phyloP scores from a whole-genome alignment of 345 rosid genomes.

The Gossypioides kirkii region DNA sequence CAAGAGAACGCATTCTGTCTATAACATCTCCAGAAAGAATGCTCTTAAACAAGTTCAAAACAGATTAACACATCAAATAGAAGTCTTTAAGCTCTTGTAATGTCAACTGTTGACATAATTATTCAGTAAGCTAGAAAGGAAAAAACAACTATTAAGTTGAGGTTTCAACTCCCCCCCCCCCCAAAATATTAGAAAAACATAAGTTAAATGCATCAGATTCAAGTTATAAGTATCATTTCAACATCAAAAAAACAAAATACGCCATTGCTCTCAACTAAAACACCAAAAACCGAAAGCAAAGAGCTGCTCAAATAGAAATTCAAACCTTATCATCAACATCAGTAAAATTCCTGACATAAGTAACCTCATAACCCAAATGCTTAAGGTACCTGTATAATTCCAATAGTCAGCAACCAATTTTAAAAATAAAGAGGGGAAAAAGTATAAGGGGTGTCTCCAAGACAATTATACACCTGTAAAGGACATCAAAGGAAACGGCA shows the following conservation, averaged over 20 bases:
- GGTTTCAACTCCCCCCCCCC: background rate
- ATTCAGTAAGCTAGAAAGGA: background rate
- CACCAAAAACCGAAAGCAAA: background rate
- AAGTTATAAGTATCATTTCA: background rate
- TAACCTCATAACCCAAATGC: slow-evolving; percentile 68
- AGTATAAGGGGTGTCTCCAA: background rate
- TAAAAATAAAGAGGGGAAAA: background rate
- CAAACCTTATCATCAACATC: slow-evolving; percentile 92
- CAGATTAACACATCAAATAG: background rate
- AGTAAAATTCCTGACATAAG: slow-evolving; percentile 75
- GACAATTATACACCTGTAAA: slow-evolving; percentile 41
- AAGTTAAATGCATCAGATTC: background rate
- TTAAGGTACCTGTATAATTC: slow-evolving; percentile 55
- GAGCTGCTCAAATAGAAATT: background rate
- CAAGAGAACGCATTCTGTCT: background rate
- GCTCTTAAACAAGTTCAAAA: background rate
- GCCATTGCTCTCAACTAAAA: background rate
- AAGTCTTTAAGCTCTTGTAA: background rate
- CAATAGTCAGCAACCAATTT: slow-evolving; percentile 5
- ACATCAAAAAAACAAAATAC: background rate
- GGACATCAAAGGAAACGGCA: slow-evolving; percentile 73
- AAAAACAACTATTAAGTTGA: background rate
- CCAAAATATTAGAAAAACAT: background rate
- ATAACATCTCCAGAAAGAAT: background rate
- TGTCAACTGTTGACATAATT: background rate